A percentile compares a stretch with the other conserved stretches of the same genome.
These are phyloP conservation scores for Sporisorium scitamineum DNA, from an alignment of 1,284 basidiomycete species.

Conservation along the genomic window DNA sequence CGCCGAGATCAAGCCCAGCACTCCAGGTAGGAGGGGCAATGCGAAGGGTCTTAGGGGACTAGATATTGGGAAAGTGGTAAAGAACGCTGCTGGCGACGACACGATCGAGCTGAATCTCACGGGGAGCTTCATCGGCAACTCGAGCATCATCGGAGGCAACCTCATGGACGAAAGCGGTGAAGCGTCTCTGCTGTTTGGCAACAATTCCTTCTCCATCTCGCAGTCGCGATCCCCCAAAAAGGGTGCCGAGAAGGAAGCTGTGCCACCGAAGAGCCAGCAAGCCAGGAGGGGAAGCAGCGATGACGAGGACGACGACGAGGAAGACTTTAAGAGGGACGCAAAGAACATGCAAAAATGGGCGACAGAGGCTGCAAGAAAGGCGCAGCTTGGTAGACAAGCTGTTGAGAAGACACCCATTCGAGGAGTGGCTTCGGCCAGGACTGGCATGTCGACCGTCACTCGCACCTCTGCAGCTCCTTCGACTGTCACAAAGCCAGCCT, in stretches of 20 bases:
- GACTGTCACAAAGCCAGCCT: constrained; percentile 14
- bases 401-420: constrained; percentile 15
- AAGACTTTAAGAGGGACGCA: constrained; percentile 26
- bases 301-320: constrained; percentile 24
- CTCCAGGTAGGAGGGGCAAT: constrained; percentile 11
- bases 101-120: constrained; percentile 49
- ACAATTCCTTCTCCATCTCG: constrained; percentile 33
- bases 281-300: neutral
- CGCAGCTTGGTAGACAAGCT: constrained; percentile 11
- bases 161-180: constrained; percentile 48
- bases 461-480: constrained; percentile 6
- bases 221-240: constrained; percentile 3
- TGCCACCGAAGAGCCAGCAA: neutral
- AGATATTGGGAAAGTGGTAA: constrained; percentile 34
- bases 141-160: constrained; percentile 29
- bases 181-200: constrained; percentile 29
- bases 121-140: constrained; percentile 33
- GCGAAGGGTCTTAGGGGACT: constrained; percentile 16
- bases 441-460: constrained; percentile 10
- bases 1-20: constrained; percentile 15
- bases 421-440: neutral
- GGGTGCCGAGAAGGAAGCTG: neutral
- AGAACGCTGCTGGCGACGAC: constrained; percentile 44
- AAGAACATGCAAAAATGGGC: constrained; percentile 34
- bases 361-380: constrained; percentile 33